These are phyloP conservation scores for Talaromyces sp. DNA, from an alignment of 2,329 filamentous ascomycete genomes.

Conservation along the genomic window DNA sequence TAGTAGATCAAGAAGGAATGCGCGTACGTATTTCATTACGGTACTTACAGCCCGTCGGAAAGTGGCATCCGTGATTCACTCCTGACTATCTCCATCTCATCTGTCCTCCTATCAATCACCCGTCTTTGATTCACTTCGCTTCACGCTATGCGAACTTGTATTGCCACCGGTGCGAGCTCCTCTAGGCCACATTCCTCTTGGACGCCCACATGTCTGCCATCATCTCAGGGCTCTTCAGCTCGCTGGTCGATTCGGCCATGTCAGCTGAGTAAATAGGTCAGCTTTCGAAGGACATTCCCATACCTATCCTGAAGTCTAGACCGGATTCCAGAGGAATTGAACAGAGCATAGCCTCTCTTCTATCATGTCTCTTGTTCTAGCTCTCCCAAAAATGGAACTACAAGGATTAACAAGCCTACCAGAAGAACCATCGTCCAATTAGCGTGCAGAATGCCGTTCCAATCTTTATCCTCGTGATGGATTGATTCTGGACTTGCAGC, in stretches of 20 bases:
- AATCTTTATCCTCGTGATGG: conserved; percentile 14
- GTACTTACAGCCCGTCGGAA: neutral
- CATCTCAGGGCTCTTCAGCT: neutral
- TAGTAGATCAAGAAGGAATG: neutral
- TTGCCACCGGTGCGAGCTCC: neutral
- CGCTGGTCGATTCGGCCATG: neutral
- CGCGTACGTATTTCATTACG: neutral
- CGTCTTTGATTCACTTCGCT: neutral
- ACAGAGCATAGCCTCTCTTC: neutral
- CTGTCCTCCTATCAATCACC: neutral
- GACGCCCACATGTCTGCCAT: neutral
- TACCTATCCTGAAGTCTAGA: conserved; percentile 1
- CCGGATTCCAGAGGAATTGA: neutral
- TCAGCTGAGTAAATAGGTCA: conserved; percentile 2
- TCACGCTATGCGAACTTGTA: neutral
- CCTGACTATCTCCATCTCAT: too few relatives aligned
- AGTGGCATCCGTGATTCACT: neutral
- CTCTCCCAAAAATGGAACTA: neutral
- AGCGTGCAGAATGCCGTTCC: conserved; percentile 3
- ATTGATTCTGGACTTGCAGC: conserved; percentile 11
- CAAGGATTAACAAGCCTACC: neutral
- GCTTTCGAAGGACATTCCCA: neutral
- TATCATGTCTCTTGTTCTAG: neutral
- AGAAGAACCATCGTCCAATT: conserved; percentile 6
- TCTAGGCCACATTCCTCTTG: neutral